Conservation (phyloP, 2,329 filamentous ascomycete genomes). For the Hypoxylon sp. region DNA sequence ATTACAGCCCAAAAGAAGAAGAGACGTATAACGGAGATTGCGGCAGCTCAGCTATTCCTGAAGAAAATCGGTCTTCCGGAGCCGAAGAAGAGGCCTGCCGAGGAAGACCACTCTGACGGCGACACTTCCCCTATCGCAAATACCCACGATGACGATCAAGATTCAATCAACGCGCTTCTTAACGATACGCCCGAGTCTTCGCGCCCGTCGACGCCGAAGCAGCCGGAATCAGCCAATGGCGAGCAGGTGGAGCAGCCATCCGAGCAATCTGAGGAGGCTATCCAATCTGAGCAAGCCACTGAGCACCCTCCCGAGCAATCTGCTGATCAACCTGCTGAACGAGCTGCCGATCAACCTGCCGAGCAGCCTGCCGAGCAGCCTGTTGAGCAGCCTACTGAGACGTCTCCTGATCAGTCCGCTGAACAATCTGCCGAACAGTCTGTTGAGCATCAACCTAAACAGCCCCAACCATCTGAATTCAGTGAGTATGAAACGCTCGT, state of each 20-base stretch:
- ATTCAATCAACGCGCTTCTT: slow-evolving; percentile 65
- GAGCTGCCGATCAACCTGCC: too few species aligned
- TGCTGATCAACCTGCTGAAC: too few species aligned
- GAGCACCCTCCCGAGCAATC: too few species aligned
- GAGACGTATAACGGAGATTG: slow-evolving; percentile 79
- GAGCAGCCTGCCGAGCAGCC: too few species aligned
- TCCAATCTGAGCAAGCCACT: too few species aligned
- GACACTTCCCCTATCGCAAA: slow-evolving; percentile 47
- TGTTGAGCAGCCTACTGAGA: too few species aligned
- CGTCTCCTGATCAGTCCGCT: too few species aligned
- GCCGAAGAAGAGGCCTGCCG: slow-evolving; percentile 45
- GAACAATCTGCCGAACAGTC: slow-evolving; percentile 19
- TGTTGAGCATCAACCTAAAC: slow-evolving; percentile 21
- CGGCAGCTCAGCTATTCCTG: slow-evolving; percentile 73
- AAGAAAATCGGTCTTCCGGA: slow-evolving; percentile 63
- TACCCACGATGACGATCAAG: slow-evolving; percentile 51
- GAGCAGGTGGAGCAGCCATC: slow-evolving; percentile 38
- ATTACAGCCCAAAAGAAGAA: slow-evolving; percentile 77
- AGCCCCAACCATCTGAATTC: slow-evolving; percentile 51
- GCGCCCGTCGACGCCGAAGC: slow-evolving; percentile 47
- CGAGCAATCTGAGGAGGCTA: slow-evolving; percentile 28
- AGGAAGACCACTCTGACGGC: slow-evolving; percentile 49
- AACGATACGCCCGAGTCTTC: slow-evolving; percentile 65
- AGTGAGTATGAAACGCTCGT: slow-evolving; percentile 56
- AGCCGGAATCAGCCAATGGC: slow-evolving; percentile 30